Base-by-base conservation (phyloP, 208 protist species). In the Angomonas deanei region DNA sequence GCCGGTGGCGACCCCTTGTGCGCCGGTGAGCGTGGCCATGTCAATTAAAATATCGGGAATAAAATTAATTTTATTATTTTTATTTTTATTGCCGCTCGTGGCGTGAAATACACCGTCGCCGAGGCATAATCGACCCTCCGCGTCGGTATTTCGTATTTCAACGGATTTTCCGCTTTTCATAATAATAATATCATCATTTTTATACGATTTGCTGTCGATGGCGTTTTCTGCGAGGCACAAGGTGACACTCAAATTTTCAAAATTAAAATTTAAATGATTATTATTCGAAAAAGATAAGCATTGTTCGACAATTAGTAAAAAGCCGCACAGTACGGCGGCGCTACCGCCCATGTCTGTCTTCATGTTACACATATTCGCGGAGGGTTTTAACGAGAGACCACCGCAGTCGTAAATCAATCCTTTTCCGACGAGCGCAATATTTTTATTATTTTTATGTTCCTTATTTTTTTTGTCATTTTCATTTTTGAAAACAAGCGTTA, bases 21-120 rank as follows among this genome's bases (percentile, higher is more conserved):
- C 88, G 49, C 92, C 92, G 17, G 92, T 97, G 46, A 97, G 76
- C 17, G 92, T 97, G 13, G 92, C 92, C 78, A 96, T 92, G 68
- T 94, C 80, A 47, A 97, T 73, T 38, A 97, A 10, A 55, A 82
- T 59, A 61, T 86, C 73, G 10, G 92, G 88, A 24, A 76, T 70
- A n/a, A 93, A 86, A 53, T 79, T 54, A 36, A 88, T 72, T 42
- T 42, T 42, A 42, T 42, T 42, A 42, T 42, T 42, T n/a, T 42
- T 42, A 42, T 42, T 42, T n/a, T 42, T 42, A 42, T 42, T 42
- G 27, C 80, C 78, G 55, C 74, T 52, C 0, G 76, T 83, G 26
- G 88, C 90, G 72, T 95, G 88, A 70, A 70, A 78, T 24, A 96
- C 81, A 54, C 84, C 92, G 63, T 97, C 92, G 31, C 75, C 88